Base-by-base conservation (phyloP, 257 asterid species). In the Scutellaria minor region DNA sequence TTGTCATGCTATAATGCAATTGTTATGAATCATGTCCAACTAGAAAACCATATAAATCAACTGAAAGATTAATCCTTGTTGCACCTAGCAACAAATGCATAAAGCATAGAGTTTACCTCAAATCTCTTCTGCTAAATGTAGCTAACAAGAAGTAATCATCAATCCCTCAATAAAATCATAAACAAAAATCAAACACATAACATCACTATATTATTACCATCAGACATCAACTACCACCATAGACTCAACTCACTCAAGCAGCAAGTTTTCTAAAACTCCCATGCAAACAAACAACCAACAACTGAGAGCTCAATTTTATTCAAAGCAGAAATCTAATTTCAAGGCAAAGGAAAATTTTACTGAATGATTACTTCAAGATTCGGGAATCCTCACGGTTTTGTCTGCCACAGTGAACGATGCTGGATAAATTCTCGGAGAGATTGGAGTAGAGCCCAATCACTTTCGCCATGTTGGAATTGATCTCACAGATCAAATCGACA, bases 401-500 rank as follows among this genome's bases (percentile, higher is more conserved):
- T 40, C 63, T 75, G 85, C 1, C 18, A 18, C 18, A 18, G 18
- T 66, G 86, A 53, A 86, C 77, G 53, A 81, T 70, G 64, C 57
- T 27, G 77, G 86, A 67, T 69, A 91, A 83, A 80, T 81, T 71
- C n/a, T 79, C 64, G 6, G 93, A 82, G 60, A 90, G 88, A 70
- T 80, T 56, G 39, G 95, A 82, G 82, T 91, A 91, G 42, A 87
- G 76, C 11, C 77, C 73, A 37, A 75, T 46, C 66, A 89, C 83
- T 51, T 79, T 86, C 1, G 91, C 77, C 45, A 91, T 81, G 75
- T 91, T 91, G 13, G 74, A 78, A 48, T 89, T 85, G 45, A 89
- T 89, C 79, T 86, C 91, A 3, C 84, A 82, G 41, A 91, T 89
- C 69, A 91, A 74, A 35, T 77, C 75, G 11, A 89, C 93, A 9